Evolutionary conservation across 352 stramenopile species (phyloP), one percentile per base, ranked within the genome.

Genomic region (Pythium pectinolyticum): DNA sequence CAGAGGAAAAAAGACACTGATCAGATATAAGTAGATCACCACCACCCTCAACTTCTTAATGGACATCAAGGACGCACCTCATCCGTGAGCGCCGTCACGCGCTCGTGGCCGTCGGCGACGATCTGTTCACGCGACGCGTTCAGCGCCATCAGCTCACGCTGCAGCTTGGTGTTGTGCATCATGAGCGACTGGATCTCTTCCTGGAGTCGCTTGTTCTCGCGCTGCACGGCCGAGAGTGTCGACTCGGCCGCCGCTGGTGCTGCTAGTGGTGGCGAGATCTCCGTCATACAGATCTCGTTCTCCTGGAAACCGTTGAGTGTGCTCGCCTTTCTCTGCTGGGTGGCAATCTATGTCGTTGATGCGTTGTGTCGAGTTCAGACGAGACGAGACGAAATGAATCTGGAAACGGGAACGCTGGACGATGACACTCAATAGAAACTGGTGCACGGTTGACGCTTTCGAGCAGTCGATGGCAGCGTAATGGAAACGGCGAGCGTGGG

Each of bases 151-250:
- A 86, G 70, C 56, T 91, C 80, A 49, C 77, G 77, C 70, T 91
- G 74, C 63, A 89, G 80, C 37, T 68, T 77, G 46, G 69, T 85
- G 66, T 91, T 91, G 71, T 73, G 66, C 48, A 73, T 70, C 45
- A 85, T 69, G 58, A 89, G 70, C 54, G 63, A 68, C 48, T 88
- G 69, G 57, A 91, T 87, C 67, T 89, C 73, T 43, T 76, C 67
- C 39, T 62, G 59, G 35, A 89, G 54, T 37, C 73, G 73, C 61
- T 84, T 66, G 56, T 88, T 91, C 67, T 91, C 78, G n/a, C 60
- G 77, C 51, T 67, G 67, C 31, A 90, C 58, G 24, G 46, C 53
- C 40, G 50, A 45, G 17, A 67, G 58, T 25, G 28, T 39, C 12
- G 57, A 56, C 53, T 58, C 51, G 34, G 25, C 22, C 61, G 52